Conservation (phyloP, 2,329 filamentous ascomycete species). For the Xylariales sp. region DNA sequence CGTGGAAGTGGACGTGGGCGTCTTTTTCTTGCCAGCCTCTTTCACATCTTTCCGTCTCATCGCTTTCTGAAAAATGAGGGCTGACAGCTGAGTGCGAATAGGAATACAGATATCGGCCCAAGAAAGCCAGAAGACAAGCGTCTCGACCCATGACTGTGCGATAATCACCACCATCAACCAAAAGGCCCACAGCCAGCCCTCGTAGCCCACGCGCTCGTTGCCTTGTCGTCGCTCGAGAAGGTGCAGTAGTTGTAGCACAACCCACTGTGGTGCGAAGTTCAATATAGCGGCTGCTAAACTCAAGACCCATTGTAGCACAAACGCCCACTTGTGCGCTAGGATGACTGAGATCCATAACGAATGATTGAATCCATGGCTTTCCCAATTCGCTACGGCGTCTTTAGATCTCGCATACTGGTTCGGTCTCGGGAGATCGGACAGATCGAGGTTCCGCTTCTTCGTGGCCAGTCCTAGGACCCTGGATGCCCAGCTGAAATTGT, state of each 20-base stretch:
- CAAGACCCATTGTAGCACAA: conserved; percentile 70
- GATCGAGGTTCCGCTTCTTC: conserved; percentile 69
- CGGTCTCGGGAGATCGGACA: conserved; percentile 71
- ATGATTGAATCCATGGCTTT: conserved; percentile 56
- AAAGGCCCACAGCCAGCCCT: conserved; percentile 76
- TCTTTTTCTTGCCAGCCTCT: conserved; percentile 64
- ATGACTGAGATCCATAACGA: conserved; percentile 72
- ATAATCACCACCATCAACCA: conserved; percentile 71
- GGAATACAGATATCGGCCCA: conserved; percentile 73
- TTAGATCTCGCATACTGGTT: conserved; percentile 65
- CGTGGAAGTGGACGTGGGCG: conserved; percentile 49
- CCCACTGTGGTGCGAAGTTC: conserved; percentile 77
- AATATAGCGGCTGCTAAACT: conserved; percentile 66
- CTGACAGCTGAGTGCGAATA: conserved; percentile 75
- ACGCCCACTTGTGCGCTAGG: conserved; percentile 64
- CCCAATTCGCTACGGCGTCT: conserved; percentile 64
- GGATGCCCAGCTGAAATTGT: conserved; percentile 74
- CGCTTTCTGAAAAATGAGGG: conserved; percentile 80
- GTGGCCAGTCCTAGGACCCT: conserved; percentile 65
- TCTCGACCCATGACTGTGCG: conserved; percentile 69
- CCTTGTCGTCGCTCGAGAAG: conserved; percentile 68
- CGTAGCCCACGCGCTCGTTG: conserved; percentile 59
- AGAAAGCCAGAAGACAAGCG: conserved; percentile 74
- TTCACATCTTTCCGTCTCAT: conserved; percentile 83
- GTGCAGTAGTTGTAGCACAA: conserved; percentile 73